These are phyloP conservation scores for Suaeda aralocaspica DNA, from an alignment of 148 eudicot species.

Conservation along the genomic window DNA sequence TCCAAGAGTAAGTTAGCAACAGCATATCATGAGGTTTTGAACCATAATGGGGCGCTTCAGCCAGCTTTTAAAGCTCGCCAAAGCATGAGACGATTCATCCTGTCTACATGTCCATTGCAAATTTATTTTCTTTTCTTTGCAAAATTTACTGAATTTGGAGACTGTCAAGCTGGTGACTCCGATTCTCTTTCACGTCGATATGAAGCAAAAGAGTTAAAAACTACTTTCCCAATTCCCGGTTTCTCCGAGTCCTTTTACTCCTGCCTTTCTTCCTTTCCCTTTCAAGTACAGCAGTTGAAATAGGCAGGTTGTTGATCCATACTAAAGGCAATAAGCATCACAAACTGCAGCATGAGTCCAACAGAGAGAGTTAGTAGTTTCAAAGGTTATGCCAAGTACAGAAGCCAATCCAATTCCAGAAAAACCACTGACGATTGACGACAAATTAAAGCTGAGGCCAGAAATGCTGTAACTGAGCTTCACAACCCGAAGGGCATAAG, in stretches of 20 bases:
- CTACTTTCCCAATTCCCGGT: conserved; percentile 53
- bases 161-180: conserved; percentile 31
- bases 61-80: not conserved
- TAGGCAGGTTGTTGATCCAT: conserved; percentile 54
- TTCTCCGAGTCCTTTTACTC: conserved; percentile 47
- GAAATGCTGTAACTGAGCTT: conserved; percentile 80
- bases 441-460: conserved; percentile 76
- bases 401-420: conserved; percentile 77
- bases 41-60: not conserved
- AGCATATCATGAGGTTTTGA: too few relatives aligned
- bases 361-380: conserved; percentile 55
- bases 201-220: conserved; percentile 32
- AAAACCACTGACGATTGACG: conserved; percentile 70
- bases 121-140: not conserved
- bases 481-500: conserved; percentile 82
- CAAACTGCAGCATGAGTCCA: conserved; percentile 61
- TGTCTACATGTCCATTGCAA: not conserved
- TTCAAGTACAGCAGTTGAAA: conserved; percentile 26
- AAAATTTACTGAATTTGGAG: not conserved
- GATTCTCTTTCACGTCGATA: conserved; percentile 53
- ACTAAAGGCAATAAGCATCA: conserved; percentile 67
- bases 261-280: conserved; percentile 45
- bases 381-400: conserved; percentile 56
- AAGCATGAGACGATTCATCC: not conserved
- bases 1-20: not conserved